phyloP scores from a whole-genome alignment of 305 asterid species.

The Fraxinus sp. region DNA sequence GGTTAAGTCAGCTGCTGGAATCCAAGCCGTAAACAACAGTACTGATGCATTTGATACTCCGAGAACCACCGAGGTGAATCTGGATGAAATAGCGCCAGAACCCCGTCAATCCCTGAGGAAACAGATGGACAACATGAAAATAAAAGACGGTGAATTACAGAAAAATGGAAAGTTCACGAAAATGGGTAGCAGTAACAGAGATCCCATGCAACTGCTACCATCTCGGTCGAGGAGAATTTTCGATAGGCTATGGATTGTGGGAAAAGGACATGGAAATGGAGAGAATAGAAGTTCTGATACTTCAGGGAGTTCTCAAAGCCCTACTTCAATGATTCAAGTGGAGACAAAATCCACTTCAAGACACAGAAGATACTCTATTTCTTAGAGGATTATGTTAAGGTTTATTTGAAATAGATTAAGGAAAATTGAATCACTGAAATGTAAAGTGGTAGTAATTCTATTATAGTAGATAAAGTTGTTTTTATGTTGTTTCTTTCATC shows the following conservation, averaged over 20 bases:
- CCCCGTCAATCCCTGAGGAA: conserved; percentile 42
- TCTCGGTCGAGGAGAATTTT: conserved; percentile 84
- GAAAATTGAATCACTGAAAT: conserved; percentile 27
- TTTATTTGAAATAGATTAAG: neutral
- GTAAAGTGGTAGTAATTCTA: conserved; percentile 39
- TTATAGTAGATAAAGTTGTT: conserved; percentile 17
- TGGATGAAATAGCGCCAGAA: conserved; percentile 42
- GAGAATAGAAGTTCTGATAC: conserved; percentile 82
- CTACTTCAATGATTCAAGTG: conserved; percentile 54
- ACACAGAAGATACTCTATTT: conserved; percentile 72
- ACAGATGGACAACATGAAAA: conserved; percentile 50
- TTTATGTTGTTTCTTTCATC: conserved; percentile 7
- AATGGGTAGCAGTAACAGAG: conserved; percentile 53
- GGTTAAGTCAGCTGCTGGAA: conserved; percentile 51
- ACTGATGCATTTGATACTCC: conserved; percentile 36
- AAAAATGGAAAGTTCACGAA: conserved; percentile 41
- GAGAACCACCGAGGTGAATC: conserved; percentile 35
- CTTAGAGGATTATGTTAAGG: conserved; percentile 32
- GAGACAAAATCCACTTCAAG: conserved; percentile 57
- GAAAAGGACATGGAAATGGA: conserved; percentile 54
- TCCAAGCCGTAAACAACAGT: conserved; percentile 32
- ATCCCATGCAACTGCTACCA: conserved; percentile 61
- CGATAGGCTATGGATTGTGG: conserved; percentile 65
- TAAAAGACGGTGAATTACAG: conserved; percentile 45
- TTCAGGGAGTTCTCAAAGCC: conserved; percentile 84